A percentile compares a stretch with the other conserved stretches of the same genome.
Evolutionary conservation across 129 eudicot species (phyloP).

Genomic region (Helichrysum umbraculigerum): DNA sequence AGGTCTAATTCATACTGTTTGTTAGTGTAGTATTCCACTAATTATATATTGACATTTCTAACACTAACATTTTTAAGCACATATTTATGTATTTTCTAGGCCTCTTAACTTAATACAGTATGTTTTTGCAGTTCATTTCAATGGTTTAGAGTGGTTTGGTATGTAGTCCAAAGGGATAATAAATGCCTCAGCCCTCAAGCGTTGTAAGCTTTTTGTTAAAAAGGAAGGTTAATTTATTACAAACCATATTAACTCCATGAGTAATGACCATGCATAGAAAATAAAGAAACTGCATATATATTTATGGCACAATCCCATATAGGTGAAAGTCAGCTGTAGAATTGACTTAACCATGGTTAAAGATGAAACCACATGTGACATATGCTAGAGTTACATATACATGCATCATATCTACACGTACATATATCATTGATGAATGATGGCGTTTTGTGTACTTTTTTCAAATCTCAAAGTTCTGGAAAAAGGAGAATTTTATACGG

Average conservation of each 20-base stretch:
- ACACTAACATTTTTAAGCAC: too few relatives aligned
- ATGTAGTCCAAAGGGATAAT: too few relatives aligned
- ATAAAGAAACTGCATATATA: conserved; percentile 20
- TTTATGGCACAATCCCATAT: conserved; percentile 31
- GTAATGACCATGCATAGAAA: conserved; percentile 24
- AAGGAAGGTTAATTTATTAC: not conserved
- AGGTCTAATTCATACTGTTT: too few relatives aligned
- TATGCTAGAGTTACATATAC: conserved; percentile 16
- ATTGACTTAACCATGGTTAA: conserved; percentile 43
- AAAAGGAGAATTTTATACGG: conserved; percentile 36
- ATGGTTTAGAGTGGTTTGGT: not conserved
- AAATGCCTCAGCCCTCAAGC: not conserved
- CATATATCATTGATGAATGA: conserved; percentile 83
- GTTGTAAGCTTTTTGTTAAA: not conserved
- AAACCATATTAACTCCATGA: conserved; percentile 17
- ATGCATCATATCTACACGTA: not conserved
- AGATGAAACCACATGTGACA: not conserved
- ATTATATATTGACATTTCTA: too few relatives aligned
- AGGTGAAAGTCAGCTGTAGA: conserved; percentile 29
- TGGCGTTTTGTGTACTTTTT: conserved; percentile 64
- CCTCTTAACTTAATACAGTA: too few relatives aligned
- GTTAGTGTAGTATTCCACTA: too few relatives aligned
- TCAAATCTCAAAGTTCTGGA: conserved; percentile 22
- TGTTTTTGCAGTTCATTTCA: not conserved
- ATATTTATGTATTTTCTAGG: too few relatives aligned